Base-by-base conservation (phyloP, 768 basidiomycete species). In the Dacryopinax spathularia region DNA sequence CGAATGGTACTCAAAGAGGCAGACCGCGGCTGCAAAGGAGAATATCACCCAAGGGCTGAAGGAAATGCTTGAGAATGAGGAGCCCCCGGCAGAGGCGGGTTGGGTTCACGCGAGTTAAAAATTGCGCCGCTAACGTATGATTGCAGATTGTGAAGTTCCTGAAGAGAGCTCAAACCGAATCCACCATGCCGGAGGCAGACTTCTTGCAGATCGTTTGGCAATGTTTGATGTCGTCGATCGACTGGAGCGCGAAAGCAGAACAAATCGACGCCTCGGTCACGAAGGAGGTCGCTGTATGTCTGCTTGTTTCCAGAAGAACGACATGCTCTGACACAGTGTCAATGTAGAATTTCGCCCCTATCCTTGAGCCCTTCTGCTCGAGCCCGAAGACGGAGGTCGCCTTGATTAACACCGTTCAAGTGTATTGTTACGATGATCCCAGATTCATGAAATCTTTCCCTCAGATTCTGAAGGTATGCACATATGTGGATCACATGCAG, bases 341-440 rank as follows among this genome's bases (percentile, higher is more conserved):
- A 56, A 33, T 29, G 31, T 71, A 96, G 91, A 86, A 84, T 82
- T 87, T 85, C 72, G 81, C 88, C 10, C 82, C 88, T 15, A 83
- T 97, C 64, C 79, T 99, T 61, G 91, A 93, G 75, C 84, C 90
- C 33, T 99, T 99, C 79, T 91, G 87, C 71, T 81, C 84, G 65
- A 84, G 85, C 62, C 83, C 91, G 20, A 94, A 94, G 75, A 89
- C 90, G 22, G 85, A 99, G 76, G 89, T 99, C 35, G 85, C 89
- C 33, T 82, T 99, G 62, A 92, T 99, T 76, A 98, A 98, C 74
- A 83, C 87, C 61, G 91, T 95, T 5, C 95, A 99, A 77, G 81
- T 91, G 67, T 90, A 95, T 77, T 94, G 91, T 74, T 96, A 98
- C 75, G 91, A 95, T 76, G 91, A 97, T 71, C 94, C 92, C 27